Base-by-base conservation (phyloP, 305 asterid genomes). In the Solanum chacoense region DNA sequence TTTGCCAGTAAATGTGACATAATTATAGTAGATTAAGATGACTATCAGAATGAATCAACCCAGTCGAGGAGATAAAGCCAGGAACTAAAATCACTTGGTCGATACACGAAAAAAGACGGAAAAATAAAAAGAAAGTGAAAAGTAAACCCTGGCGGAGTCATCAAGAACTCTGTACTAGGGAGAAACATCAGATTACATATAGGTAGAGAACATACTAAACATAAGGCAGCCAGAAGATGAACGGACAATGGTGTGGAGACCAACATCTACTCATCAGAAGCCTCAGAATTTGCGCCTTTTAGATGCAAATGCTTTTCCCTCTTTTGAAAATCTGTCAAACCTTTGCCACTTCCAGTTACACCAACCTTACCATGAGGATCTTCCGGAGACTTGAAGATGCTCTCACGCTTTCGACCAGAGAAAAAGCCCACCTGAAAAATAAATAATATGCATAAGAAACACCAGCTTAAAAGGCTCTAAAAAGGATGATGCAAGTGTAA, bases 301-400 rank as follows among this genome's bases (percentile, higher is more conserved):
- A 97, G 98, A 93, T 96, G 99, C 87, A 97, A 93, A 91, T 97
- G 99, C 18, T 97, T 97, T 90, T 97, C 99, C 91, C 99, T 91
- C 94, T 90, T 96, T 93, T 97, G 99, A 84, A 97, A 97, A 72
- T 97, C 99, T 1, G 99, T 97, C 91, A 96, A 89, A 37, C 99
- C 99, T 91, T 96, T 97, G 74, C 99, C 99, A 84, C 98, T 97
- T 89, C 99, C 99, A 5, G 99, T 96, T 63, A 96, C 98, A 81
- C 99, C 99, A 42, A 97, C 99, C 93, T 97, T 97, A 71, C 99
- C 99, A 7, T 92, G 93, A 31, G 98, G 98, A 87, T 97, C 99
- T 13, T 95, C 99, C 7, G 99, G 99, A 88, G 99, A 96, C 90
- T 96, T 97, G 88, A 97, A 96, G 87, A 97, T 97, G 93, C 99